A percentile compares a stretch with the other conserved stretches of the same genome.
These are phyloP conservation scores for Polygonum maritimum DNA, from an alignment of 148 eudicot genomes.

Conservation along the genomic window DNA sequence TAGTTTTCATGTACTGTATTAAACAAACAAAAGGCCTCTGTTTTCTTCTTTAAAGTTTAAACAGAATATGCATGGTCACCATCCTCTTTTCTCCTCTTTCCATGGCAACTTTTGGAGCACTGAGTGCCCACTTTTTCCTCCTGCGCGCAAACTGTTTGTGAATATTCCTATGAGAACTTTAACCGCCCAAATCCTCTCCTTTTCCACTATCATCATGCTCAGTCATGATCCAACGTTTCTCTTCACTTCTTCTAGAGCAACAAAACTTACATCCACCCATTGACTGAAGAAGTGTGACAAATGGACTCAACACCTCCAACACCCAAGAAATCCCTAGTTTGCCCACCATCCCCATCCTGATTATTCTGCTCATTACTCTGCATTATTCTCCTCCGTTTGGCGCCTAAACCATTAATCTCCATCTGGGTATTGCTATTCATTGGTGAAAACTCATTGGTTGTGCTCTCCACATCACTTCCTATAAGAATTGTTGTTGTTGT, in stretches of 20 bases:
- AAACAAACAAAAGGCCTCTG: neutral
- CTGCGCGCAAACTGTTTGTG: neutral
- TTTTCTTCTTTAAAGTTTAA: neutral
- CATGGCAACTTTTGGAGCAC: neutral
- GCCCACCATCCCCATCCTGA: neutral
- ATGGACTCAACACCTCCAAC: neutral
- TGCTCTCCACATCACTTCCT: conserved; percentile 12
- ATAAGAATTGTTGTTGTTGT: neutral
- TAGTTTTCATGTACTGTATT: neutral
- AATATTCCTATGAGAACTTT: conserved; percentile 1
- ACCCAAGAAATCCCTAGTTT: conserved; percentile 11
- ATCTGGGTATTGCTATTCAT: conserved; percentile 3
- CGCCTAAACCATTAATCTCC: neutral
- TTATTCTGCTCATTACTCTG: neutral
- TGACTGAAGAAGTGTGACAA: neutral
- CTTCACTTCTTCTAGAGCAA: neutral
- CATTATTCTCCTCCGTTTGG: conserved; percentile 3
- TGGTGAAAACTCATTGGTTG: conserved; percentile 8
- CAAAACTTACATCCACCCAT: conserved; percentile 5
- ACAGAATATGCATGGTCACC: neutral
- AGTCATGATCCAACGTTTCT: neutral
- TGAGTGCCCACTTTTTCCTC: neutral
- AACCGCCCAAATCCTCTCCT: neutral
- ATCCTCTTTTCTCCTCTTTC: neutral
- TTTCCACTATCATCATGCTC: neutral